Evolutionary conservation across 1,284 basidiomycete species (phyloP), one percentile per base, ranked within the genome.

Genomic region (Cryptococcus sp.): DNA sequence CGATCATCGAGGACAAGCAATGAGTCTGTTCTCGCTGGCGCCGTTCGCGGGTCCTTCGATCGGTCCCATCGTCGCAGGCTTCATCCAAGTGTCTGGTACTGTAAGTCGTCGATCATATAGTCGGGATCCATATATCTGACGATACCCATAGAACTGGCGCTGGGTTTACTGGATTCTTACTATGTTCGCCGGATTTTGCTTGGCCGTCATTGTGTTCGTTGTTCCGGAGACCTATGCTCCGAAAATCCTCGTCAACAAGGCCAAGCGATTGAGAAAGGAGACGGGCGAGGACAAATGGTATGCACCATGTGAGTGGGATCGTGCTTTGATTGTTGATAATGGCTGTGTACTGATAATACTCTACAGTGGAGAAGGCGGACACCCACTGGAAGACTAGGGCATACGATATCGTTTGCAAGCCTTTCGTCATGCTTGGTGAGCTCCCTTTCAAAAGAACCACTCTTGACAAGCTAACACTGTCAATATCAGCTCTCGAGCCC

Each of bases 191-290:
- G 79, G 73, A 16, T 60, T 72, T 15, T 76, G 72, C 59, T 58
- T 68, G 35, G 47, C 63, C 23, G 16, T 72, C 59, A 83, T 88
- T 60, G 50, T 89, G 41, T 82, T 92, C 55, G 85, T 86, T 2
- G 75, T 93, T 0, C 88, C 88, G 0, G 91, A 93, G 78, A 91
- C 91, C 54, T 88, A 82, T 58, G 75, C 78, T 0, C 82, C 82
- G 2, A 72, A 71, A 47, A 73, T 92, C 11, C 81, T 90, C 5
- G 73, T 73, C 38, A 65, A 67, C 3, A 84, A 84, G 69, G 84
- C 84, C 2, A 73, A 78, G 62, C 68, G 76, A 3, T 62, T 83
- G 17, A 76, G 84, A 19, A 82, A 83, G 68, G 81, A 83, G 54
- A 91, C 88, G 0, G 86, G 86, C 0, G 86, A 93, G 67, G 71